Percentiles rank a stretch among this genome's conserved stretches.
Conservation (phyloP, 2,329 filamentous ascomycete species). For the Dichotomopilus funicola region DNA sequence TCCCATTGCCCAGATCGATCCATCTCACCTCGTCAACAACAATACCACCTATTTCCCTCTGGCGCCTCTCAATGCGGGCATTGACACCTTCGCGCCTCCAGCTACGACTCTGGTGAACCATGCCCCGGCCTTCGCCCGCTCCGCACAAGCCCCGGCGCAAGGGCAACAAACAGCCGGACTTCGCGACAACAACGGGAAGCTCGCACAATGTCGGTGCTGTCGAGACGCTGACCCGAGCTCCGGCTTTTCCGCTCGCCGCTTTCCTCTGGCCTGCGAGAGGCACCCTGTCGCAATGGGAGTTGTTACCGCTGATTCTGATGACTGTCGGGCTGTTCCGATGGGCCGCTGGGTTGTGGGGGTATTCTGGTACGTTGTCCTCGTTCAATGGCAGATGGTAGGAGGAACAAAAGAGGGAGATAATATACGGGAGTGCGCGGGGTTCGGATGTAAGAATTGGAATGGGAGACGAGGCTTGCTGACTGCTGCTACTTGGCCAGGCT, state of each 20-base stretch:
- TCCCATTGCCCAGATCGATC: too few species aligned
- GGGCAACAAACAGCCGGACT: slow-evolving; percentile 38
- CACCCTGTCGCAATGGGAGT: slow-evolving; percentile 83
- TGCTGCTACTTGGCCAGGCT: slow-evolving; percentile 47
- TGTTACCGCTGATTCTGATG: slow-evolving; percentile 84
- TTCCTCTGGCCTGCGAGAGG: slow-evolving; percentile 89
- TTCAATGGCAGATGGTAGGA: neutral
- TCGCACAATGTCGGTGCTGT: slow-evolving; percentile 24
- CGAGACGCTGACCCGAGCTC: slow-evolving; percentile 48
- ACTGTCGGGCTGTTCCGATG: slow-evolving; percentile 85
- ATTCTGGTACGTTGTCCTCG: slow-evolving; percentile 60
- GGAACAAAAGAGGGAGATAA: neutral
- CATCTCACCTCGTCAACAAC: neutral
- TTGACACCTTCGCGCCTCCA: neutral
- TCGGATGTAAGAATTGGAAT: too few species aligned
- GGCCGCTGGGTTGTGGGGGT: slow-evolving; percentile 88
- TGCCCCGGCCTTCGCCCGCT: slow-evolving; percentile 45
- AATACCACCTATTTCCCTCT: neutral
- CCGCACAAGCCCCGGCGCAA: slow-evolving; percentile 56
- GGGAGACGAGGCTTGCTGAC: neutral
- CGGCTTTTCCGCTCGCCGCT: slow-evolving; percentile 84
- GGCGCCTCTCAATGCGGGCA: slow-evolving; percentile 21
- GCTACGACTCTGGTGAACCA: slow-evolving; percentile 31
- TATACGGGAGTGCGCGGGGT: neutral
- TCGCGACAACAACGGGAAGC: slow-evolving; percentile 32